phyloP scores from a whole-genome alignment of 257 asterid genomes.

The Nicotiana tabacum region DNA sequence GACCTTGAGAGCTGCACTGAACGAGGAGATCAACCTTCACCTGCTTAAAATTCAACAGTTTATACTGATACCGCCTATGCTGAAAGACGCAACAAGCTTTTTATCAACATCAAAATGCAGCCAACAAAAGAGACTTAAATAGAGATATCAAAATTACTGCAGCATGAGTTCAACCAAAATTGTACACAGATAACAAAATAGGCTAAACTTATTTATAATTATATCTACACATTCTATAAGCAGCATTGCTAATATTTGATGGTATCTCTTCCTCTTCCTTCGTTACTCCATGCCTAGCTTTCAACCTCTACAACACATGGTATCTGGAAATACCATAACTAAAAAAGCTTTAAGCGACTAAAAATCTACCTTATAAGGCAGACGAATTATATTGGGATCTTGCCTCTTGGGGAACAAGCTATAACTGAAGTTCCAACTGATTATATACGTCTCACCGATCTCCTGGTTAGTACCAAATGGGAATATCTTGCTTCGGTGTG shows the following conservation, averaged over 20 bases:
- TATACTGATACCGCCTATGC: not conserved
- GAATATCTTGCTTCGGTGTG: conserved; percentile 35
- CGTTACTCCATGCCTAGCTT: conserved; percentile 27
- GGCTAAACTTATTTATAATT: conserved; percentile 29
- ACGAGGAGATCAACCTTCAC: not conserved
- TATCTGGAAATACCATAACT: conserved; percentile 17
- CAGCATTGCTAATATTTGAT: conserved; percentile 25
- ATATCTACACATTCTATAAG: conserved; percentile 25
- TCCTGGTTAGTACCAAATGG: conserved; percentile 49
- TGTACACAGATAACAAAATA: conserved; percentile 10
- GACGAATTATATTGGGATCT: not conserved
- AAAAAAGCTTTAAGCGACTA: conserved; percentile 17
- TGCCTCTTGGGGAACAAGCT: not conserved
- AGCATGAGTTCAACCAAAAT: conserved; percentile 19
- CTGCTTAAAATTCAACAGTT: conserved; percentile 32
- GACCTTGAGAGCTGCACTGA: not conserved
- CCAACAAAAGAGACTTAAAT: not conserved
- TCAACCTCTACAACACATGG: not conserved
- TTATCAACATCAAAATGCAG: not conserved
- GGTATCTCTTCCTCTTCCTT: conserved; percentile 19
- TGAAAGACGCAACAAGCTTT: not conserved
- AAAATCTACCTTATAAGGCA: conserved; percentile 21
- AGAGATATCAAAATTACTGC: not conserved
- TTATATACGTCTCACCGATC: not conserved
- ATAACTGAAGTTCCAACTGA: not conserved